These are phyloP conservation scores for Plasmodium coatneyi DNA, from an alignment of 169 alveolate species.

Conservation along the genomic window DNA sequence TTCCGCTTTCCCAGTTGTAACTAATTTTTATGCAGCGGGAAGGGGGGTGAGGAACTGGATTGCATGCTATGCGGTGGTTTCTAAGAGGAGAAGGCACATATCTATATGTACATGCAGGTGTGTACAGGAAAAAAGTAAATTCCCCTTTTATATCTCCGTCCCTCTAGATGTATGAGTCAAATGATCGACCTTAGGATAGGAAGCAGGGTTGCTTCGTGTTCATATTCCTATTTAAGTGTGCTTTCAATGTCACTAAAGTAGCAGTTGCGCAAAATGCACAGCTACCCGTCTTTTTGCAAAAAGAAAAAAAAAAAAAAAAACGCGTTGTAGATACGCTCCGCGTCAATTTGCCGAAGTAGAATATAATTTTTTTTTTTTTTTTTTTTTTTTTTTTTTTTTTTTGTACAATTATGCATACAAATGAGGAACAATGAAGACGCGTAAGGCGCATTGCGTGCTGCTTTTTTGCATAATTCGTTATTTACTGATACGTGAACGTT, in stretches of 20 bases:
- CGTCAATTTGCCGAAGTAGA: neutral
- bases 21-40: too few relatives aligned
- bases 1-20: neutral
- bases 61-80: neutral
- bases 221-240: neutral
- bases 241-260: neutral
- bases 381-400: too few relatives aligned
- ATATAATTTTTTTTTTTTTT: too few relatives aligned
- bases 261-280: neutral
- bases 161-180: neutral
- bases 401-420: neutral
- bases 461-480: neutral
- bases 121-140: neutral
- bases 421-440: neutral
- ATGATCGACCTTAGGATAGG: neutral
- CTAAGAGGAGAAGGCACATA: neutral
- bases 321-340: neutral
- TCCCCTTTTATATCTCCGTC: neutral
- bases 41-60: neutral
- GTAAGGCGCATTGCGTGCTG: neutral
- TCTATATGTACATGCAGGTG: neutral
- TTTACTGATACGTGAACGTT: neutral
- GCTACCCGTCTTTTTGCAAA: neutral
- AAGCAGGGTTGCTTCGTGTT: neutral
- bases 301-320: too few relatives aligned